A percentile compares a stretch with the other conserved stretches of the same genome.
These are phyloP conservation scores for Daucus carota DNA, from an alignment of 129 eudicot genomes.

Conservation along the genomic window DNA sequence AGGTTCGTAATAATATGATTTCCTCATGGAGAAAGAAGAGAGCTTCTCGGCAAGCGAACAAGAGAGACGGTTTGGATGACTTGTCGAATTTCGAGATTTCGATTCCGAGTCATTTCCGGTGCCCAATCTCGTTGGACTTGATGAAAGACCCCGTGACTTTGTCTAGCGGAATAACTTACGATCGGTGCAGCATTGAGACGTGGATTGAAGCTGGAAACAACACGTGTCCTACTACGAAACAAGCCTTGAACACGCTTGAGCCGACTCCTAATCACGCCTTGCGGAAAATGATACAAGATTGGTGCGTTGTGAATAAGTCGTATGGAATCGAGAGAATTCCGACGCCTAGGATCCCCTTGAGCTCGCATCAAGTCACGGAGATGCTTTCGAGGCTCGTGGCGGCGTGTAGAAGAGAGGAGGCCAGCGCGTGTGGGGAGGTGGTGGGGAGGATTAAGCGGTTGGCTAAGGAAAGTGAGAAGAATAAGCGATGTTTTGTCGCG, in stretches of 20 bases:
- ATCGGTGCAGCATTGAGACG: constrained; percentile 44
- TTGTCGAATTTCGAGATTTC: constrained; percentile 25
- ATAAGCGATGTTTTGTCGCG: constrained; percentile 31
- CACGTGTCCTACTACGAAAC: constrained; percentile 45
- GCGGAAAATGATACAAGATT: constrained; percentile 54
- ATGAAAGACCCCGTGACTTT: constrained; percentile 69
- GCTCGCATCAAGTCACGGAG: constrained; percentile 31
- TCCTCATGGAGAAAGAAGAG: constrained; percentile 33
- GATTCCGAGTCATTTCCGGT: constrained; percentile 39
- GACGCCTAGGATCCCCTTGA: constrained; percentile 39
- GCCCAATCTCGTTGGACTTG: constrained; percentile 57
- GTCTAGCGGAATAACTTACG: constrained; percentile 55
- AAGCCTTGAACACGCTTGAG: constrained; percentile 27
- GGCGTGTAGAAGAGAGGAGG: constrained; percentile 15
- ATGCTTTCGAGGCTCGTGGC: constrained; percentile 28
- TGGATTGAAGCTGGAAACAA: constrained; percentile 59
- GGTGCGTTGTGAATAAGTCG: constrained; percentile 48
- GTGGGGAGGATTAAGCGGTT: constrained; percentile 32
- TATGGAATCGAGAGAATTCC: constrained; percentile 57
- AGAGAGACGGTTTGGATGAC: constrained; percentile 21
- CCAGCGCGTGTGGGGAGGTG: constrained; percentile 28
- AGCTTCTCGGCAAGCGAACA: constrained; percentile 27
- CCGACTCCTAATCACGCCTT: constrained; percentile 46
- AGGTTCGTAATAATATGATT: constrained; percentile 32
- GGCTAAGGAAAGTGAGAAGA: constrained; percentile 40